Conservation (phyloP, 371 early-diverging fungal genomes). For the Apophysomyces variabilis region DNA sequence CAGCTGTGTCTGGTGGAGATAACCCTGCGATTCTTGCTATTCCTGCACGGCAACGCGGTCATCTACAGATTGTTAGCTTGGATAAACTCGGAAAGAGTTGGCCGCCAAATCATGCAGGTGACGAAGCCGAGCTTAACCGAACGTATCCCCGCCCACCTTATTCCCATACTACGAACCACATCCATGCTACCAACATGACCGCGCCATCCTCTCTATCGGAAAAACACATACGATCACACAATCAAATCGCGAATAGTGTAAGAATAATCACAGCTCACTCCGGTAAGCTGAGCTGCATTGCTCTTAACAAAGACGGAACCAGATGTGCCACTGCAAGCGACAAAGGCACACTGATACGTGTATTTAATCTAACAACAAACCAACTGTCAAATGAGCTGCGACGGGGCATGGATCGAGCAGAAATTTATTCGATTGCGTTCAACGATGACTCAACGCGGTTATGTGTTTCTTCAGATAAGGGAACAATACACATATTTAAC, state of each 20-base stretch:
- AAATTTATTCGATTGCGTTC: conserved; percentile 89
- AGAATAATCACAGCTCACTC: conserved; percentile 89
- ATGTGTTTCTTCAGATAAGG: conserved; percentile 90
- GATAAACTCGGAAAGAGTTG: conserved; percentile 55
- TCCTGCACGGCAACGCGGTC: conserved; percentile 82
- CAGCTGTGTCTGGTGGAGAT: conserved; percentile 67
- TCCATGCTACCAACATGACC: not conserved
- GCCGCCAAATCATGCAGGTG: conserved; percentile 14
- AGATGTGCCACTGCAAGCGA: conserved; percentile 85
- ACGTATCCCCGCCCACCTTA: conserved; percentile 3
- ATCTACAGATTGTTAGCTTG: conserved; percentile 86
- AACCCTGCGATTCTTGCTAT: conserved; percentile 71
- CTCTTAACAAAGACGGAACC: conserved; percentile 78
- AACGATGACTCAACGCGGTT: conserved; percentile 77
- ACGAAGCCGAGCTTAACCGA: conserved; percentile 14
- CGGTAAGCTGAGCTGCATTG: conserved; percentile 73
- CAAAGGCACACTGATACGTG: conserved; percentile 91
- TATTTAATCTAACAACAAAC: conserved; percentile 82
- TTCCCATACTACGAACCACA: conserved; percentile 9
- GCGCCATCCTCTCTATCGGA: not conserved
- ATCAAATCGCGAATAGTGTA: conserved; percentile 58
- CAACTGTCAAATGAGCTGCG: conserved; percentile 85
- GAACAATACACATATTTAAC: conserved; percentile 93
- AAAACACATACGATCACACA: not conserved
- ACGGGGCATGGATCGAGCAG: conserved; percentile 89